These are phyloP conservation scores for Paramyrothecium sp. DNA, from an alignment of 2,329 filamentous ascomycete species.

Conservation along the genomic window DNA sequence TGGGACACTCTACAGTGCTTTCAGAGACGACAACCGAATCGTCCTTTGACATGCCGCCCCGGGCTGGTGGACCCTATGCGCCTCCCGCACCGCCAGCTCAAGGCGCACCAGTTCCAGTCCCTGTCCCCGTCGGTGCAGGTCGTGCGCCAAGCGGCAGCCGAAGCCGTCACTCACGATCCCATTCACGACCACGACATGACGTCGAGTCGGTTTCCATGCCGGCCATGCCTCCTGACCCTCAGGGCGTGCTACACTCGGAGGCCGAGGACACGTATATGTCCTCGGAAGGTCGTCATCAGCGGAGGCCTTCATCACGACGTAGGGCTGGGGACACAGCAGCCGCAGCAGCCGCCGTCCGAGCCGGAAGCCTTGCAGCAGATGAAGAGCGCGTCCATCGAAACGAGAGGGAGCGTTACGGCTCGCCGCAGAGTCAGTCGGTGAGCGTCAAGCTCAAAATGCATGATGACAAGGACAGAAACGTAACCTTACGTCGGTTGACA, in stretches of 20 bases:
- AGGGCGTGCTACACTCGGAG: slow-evolving; percentile 35
- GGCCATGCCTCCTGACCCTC: slow-evolving; percentile 51
- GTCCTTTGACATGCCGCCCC: slow-evolving; percentile 26
- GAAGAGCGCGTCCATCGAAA: slow-evolving; percentile 37
- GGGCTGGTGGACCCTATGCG: slow-evolving; percentile 20
- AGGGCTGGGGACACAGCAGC: slow-evolving; percentile 41
- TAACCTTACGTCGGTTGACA: slow-evolving; percentile 60
- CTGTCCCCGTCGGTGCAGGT: slow-evolving; percentile 15
- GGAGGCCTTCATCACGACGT: slow-evolving; percentile 45
- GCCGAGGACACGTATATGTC: slow-evolving; percentile 26
- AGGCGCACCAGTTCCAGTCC: background rate
- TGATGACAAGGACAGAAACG: slow-evolving; percentile 58
- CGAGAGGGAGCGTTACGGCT: slow-evolving; percentile 36
- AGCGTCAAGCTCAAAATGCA: slow-evolving; percentile 61
- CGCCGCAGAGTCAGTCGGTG: slow-evolving; percentile 44
- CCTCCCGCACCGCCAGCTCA: slow-evolving; percentile 5
- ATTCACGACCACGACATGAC: slow-evolving; percentile 39
- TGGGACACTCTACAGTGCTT: slow-evolving; percentile 22
- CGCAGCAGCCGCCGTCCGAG: slow-evolving; percentile 45
- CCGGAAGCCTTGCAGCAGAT: slow-evolving; percentile 44
- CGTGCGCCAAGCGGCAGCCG: slow-evolving; percentile 19
- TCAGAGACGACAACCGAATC: slow-evolving; percentile 34
- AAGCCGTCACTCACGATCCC: slow-evolving; percentile 26
- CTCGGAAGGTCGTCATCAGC: slow-evolving; percentile 32
- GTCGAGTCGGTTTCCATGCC: slow-evolving; percentile 48